Evolutionary conservation across 2,329 filamentous ascomycete species (phyloP).

Genomic region (Neocucurbitaria cava): DNA sequence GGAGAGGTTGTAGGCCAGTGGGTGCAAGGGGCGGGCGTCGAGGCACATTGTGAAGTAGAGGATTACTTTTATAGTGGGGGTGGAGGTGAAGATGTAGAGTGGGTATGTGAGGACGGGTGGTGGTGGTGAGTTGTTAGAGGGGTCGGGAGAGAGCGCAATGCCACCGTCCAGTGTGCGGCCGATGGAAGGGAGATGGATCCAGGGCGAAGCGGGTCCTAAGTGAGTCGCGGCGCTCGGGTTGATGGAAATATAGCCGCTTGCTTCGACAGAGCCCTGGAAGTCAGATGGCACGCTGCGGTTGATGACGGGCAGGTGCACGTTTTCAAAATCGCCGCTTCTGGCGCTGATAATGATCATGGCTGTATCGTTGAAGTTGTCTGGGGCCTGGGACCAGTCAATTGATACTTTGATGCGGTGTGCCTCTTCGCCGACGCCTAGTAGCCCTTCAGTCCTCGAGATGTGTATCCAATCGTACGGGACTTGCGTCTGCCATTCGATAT

Average conservation of each 20-base stretch:
- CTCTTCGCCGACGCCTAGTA: neutral
- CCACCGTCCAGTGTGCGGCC: slow-evolving; percentile 4
- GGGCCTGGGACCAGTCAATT: neutral
- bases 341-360: neutral
- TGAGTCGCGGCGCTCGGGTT: neutral
- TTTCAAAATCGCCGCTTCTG: neutral
- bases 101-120: neutral
- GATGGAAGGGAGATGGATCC: neutral
- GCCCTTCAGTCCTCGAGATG: neutral
- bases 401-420: neutral
- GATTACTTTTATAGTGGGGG: slow-evolving; percentile 9
- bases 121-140: neutral
- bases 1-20: slow-evolving; percentile 53
- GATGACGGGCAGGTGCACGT: slow-evolving; percentile 7
- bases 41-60: slow-evolving; percentile 45
- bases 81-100: slow-evolving; percentile 4
- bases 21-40: slow-evolving; percentile 53
- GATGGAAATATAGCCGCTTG: slow-evolving; percentile 1
- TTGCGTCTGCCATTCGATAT: neutral
- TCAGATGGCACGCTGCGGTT: neutral
- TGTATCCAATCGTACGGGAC: neutral
- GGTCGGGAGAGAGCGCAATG: neutral
- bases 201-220: neutral
- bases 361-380: neutral
- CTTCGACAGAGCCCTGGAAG: slow-evolving; percentile 7